Conservation (phyloP, 2,329 filamentous ascomycete genomes). For the Cercospora janseana region DNA sequence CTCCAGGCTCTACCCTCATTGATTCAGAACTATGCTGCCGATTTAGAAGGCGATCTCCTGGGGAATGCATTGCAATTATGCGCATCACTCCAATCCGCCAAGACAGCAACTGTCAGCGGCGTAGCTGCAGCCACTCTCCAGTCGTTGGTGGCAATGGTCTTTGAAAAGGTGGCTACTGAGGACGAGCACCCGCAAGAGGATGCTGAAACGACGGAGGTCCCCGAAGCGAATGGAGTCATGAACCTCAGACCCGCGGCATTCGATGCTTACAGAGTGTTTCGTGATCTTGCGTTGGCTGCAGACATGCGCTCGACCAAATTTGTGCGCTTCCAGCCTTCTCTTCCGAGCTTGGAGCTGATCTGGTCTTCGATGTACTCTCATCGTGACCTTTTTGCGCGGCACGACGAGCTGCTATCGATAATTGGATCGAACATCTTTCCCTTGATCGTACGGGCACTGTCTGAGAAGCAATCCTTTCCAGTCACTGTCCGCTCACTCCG, state of each 20-base stretch:
- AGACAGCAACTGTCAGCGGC: slow-evolving; percentile 90
- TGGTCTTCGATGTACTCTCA: slow-evolving; percentile 88
- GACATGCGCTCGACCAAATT: slow-evolving; percentile 82
- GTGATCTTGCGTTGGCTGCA: slow-evolving; percentile 83
- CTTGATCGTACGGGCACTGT: slow-evolving; percentile 72
- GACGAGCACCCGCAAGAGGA: slow-evolving; percentile 64
- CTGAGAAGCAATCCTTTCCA: slow-evolving; percentile 75
- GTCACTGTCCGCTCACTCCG: slow-evolving; percentile 78
- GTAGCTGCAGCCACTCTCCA: slow-evolving; percentile 95
- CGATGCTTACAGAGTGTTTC: slow-evolving; percentile 84
- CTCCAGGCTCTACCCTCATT: slow-evolving; percentile 86
- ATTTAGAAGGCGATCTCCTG: slow-evolving; percentile 77
- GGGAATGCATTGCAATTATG: slow-evolving; percentile 85
- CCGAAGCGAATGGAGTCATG: slow-evolving; percentile 62
- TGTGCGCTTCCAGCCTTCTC: slow-evolving; percentile 67
- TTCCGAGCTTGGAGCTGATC: slow-evolving; percentile 84
- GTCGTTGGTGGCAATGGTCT: slow-evolving; percentile 86
- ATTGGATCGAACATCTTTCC: slow-evolving; percentile 78
- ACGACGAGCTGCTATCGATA: slow-evolving; percentile 77
- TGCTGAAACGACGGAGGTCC: slow-evolving; percentile 62
- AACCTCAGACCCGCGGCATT: slow-evolving; percentile 72
- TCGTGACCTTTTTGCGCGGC: slow-evolving; percentile 71
- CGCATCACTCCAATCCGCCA: slow-evolving; percentile 84
- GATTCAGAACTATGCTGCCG: slow-evolving; percentile 81
- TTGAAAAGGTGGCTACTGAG: slow-evolving; percentile 83